phyloP scores from a whole-genome alignment of 1,284 basidiomycete genomes.

The Cystobasidium sp. region DNA sequence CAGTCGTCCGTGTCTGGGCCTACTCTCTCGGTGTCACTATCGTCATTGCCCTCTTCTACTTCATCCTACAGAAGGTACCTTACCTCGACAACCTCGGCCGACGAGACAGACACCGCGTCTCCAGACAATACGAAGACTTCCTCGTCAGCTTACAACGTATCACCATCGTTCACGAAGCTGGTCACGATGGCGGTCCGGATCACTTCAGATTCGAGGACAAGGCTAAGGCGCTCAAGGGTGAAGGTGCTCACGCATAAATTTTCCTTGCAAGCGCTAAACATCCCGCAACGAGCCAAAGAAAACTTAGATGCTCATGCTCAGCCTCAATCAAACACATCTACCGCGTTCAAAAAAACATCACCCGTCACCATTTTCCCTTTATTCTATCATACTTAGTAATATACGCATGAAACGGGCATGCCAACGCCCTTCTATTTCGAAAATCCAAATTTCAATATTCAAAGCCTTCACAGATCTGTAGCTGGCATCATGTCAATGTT shows the following conservation, averaged over 20 bases:
- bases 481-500: neutral
- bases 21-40: slow-evolving; percentile 63
- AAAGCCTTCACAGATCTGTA: neutral
- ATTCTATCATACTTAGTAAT: neutral
- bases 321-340: neutral
- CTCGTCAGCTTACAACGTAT: slow-evolving; percentile 37
- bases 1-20: slow-evolving; percentile 62
- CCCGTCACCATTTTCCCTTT: neutral
- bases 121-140: slow-evolving; percentile 43
- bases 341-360: neutral
- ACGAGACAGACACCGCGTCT: slow-evolving; percentile 55
- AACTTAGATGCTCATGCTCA: neutral
- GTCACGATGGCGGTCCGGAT: slow-evolving; percentile 30
- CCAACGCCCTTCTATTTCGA: neutral
- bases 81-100: slow-evolving; percentile 63
- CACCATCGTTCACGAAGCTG: slow-evolving; percentile 41
- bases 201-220: slow-evolving; percentile 41
- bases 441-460: neutral
- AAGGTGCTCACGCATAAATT: slow-evolving; percentile 20
- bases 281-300: neutral
- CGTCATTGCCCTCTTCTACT: slow-evolving; percentile 61
- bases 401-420: slow-evolving; percentile 1
- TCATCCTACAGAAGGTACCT: slow-evolving; percentile 58
- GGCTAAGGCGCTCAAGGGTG: slow-evolving; percentile 43
- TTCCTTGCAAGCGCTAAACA: neutral